phyloP scores from a whole-genome alignment of 805 yeast genomes.

The Starmerella gropengiesseri region DNA sequence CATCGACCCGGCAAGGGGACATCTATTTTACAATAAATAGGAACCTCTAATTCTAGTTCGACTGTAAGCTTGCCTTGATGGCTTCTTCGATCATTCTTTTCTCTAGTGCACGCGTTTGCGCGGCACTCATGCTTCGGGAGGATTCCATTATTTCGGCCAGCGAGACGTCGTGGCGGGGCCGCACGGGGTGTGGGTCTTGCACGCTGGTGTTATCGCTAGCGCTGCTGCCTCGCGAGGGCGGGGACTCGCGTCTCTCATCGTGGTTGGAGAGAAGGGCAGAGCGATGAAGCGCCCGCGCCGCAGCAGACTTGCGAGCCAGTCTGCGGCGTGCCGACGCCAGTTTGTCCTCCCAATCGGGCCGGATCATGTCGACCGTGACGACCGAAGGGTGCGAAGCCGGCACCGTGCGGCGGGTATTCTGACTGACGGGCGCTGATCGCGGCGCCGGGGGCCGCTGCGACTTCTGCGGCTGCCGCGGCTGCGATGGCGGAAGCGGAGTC shows the following conservation, averaged over 20 bases:
- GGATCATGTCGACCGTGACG: slow-evolving; percentile 64
- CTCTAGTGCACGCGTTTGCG: slow-evolving; percentile 23
- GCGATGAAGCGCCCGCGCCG: slow-evolving; percentile 89
- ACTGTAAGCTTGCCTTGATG: slow-evolving; percentile 21
- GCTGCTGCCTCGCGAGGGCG: neutral
- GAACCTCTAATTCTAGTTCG: neutral
- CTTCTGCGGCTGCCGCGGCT: neutral
- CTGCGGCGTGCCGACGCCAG: slow-evolving; percentile 61
- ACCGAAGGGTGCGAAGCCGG: slow-evolving; percentile 51
- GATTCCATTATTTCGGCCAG: slow-evolving; percentile 13
- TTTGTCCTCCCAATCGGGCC: slow-evolving; percentile 88
- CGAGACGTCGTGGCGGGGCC: slow-evolving; percentile 2
- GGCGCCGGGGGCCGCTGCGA: neutral
- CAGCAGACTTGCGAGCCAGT: slow-evolving; percentile 77
- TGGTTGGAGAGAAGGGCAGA: slow-evolving; percentile 51
- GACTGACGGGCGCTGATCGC: neutral
- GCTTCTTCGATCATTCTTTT: slow-evolving; percentile 24
- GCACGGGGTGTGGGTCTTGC: neutral
- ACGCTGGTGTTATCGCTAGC: neutral
- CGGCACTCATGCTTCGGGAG: slow-evolving; percentile 14
- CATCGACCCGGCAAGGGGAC: neutral
- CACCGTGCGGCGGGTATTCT: slow-evolving; percentile 7
- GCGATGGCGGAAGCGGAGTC: neutral
- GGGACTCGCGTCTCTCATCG: neutral
- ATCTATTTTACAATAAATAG: slow-evolving; percentile 1